Conservation (phyloP, 2,329 filamentous ascomycete species). For the Blumeriella jaapii region DNA sequence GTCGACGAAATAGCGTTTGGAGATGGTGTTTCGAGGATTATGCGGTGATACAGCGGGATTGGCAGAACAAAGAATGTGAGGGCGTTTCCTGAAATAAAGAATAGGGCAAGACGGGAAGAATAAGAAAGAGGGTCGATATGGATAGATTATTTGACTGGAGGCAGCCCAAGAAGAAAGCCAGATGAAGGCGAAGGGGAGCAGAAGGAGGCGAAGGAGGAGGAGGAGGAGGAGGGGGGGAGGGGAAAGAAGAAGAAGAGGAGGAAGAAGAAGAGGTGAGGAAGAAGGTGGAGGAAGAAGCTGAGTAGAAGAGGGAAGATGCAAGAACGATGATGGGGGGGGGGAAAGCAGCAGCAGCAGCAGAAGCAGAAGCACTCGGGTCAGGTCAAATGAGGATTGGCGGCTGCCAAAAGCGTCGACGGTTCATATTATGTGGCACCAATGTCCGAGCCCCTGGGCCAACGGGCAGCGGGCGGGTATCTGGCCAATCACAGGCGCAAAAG, state of each 20-base stretch:
- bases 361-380: too few species aligned
- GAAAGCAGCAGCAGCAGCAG: too few species aligned
- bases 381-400: too few species aligned
- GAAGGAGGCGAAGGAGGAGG: slow-evolving; percentile 10
- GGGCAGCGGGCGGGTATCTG: too few species aligned
- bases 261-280: slow-evolving; percentile 3
- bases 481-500: too few species aligned
- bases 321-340: too few species aligned
- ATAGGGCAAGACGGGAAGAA: slow-evolving; percentile 17
- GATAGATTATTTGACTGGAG: slow-evolving; percentile 21
- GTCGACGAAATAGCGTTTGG: background rate
- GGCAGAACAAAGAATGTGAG: slow-evolving; percentile 28
- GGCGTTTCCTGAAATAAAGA: slow-evolving; percentile 24
- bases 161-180: slow-evolving; percentile 16
- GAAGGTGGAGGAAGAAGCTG: slow-evolving; percentile 1
- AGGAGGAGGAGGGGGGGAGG: slow-evolving; percentile 11
- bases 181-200: slow-evolving; percentile 9
- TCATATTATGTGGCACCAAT: too few species aligned
- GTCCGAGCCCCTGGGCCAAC: too few species aligned
- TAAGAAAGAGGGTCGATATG: slow-evolving; percentile 3
- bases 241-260: slow-evolving; percentile 8
- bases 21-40: background rate
- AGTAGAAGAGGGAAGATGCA: too few species aligned
- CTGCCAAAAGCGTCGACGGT: too few species aligned
- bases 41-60: slow-evolving; percentile 9